Conservation (phyloP, 306 rosid genomes). For the Canavalia ensiformis region DNA sequence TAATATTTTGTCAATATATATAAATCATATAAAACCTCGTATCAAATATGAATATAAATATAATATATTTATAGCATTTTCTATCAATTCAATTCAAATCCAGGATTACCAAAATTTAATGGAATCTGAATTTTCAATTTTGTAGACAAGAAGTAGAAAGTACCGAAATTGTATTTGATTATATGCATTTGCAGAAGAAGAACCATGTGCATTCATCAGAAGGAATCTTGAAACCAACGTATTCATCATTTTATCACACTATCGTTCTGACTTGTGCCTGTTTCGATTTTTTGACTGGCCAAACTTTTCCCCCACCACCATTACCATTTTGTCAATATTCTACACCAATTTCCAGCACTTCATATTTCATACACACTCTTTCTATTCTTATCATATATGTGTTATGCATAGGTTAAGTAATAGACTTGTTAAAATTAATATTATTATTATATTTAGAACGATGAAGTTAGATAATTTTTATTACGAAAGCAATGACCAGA, state of each 20-base stretch:
- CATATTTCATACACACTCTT: too few species aligned
- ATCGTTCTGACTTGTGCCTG: constrained; percentile 7
- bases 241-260: not conserved
- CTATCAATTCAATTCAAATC: not conserved
- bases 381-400: too few species aligned
- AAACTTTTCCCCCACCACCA: constrained; percentile 40
- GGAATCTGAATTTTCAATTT: constrained; percentile 33
- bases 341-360: not conserved
- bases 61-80: not conserved
- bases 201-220: constrained; percentile 38
- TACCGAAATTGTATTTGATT: constrained; percentile 38
- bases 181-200: constrained; percentile 30
- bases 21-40: too few species aligned
- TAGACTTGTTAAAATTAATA: too few species aligned
- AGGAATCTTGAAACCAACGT: not conserved
- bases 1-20: too few species aligned
- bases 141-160: not conserved
- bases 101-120: not conserved
- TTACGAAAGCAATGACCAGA: too few species aligned
- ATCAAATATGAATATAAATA: too few species aligned
- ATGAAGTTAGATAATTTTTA: too few species aligned
- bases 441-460: too few species aligned
- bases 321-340: constrained; percentile 43
- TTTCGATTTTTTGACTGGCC: constrained; percentile 50
- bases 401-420: too few species aligned